Percentiles rank a stretch among this genome's conserved stretches.
phyloP scores from a whole-genome alignment of 768 basidiomycete genomes.

The Lactifluus piperatus region DNA sequence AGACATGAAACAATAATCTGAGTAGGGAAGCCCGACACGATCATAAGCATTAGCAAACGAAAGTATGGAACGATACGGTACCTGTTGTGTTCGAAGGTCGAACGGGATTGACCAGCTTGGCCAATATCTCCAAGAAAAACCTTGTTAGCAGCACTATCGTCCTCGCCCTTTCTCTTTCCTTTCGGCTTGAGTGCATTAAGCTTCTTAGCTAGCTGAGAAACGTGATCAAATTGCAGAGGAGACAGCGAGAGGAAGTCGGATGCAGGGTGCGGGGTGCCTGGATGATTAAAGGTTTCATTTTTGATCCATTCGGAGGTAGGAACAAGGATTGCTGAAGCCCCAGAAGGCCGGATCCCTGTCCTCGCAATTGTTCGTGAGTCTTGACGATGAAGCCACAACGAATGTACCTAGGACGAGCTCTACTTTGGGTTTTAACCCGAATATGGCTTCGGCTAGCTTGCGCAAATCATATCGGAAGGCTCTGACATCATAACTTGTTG shows the following conservation, averaged over 20 bases:
- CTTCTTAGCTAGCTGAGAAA: slow-evolving; percentile 8
- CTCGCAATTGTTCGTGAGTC: not conserved
- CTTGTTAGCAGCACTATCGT: slow-evolving; percentile 16
- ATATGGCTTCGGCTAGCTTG: slow-evolving; percentile 8
- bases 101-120: slow-evolving; percentile 8
- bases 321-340: slow-evolving; percentile 16
- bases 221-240: slow-evolving; percentile 12
- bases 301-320: slow-evolving; percentile 4
- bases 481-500: slow-evolving; percentile 2
- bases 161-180: slow-evolving; percentile 2
- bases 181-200: slow-evolving; percentile 11
- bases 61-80: not conserved
- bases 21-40: not conserved
- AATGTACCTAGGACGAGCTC: slow-evolving; percentile 16
- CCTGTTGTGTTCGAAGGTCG: slow-evolving; percentile 16
- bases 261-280: not conserved
- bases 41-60: not conserved
- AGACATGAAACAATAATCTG: slow-evolving; percentile 11
- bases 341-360: slow-evolving; percentile 15
- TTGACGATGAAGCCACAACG: not conserved
- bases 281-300: not conserved
- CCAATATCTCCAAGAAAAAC: not conserved
- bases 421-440: not conserved
- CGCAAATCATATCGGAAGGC: slow-evolving; percentile 1
- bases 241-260: slow-evolving; percentile 18